These are phyloP conservation scores for Helenozyma baotianmanensis DNA, from an alignment of 805 yeast genomes.

Conservation along the genomic window DNA sequence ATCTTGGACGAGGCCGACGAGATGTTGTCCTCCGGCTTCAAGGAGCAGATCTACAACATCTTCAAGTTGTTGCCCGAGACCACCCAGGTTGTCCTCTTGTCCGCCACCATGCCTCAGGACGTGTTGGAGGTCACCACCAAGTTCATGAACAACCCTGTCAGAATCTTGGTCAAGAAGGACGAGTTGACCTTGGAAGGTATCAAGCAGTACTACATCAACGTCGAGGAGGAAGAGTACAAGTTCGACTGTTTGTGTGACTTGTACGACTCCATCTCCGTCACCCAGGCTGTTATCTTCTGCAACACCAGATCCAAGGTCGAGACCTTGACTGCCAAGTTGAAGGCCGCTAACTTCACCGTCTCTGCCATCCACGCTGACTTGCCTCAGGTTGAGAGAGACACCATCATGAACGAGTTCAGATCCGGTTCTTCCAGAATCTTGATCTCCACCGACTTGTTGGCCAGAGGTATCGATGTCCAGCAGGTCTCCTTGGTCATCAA, in stretches of 20 bases:
- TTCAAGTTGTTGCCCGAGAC: slow-evolving; percentile 82
- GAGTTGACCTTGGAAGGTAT: slow-evolving; percentile 95
- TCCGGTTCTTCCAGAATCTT: slow-evolving; percentile 89
- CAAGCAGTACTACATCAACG: slow-evolving; percentile 86
- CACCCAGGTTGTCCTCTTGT: slow-evolving; percentile 90
- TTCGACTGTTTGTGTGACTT: slow-evolving; percentile 91
- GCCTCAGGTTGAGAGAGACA: slow-evolving; percentile 90
- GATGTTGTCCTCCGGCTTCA: slow-evolving; percentile 88
- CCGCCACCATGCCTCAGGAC: slow-evolving; percentile 92
- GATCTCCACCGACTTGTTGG: slow-evolving; percentile 86
- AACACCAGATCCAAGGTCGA: slow-evolving; percentile 94
- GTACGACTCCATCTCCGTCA: slow-evolving; percentile 90
- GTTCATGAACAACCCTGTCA: slow-evolving; percentile 92
- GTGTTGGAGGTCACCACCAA: slow-evolving; percentile 87
- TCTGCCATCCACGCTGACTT: slow-evolving; percentile 95
- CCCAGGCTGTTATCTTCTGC: slow-evolving; percentile 97
- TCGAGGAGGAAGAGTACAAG: slow-evolving; percentile 91
- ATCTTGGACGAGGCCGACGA: slow-evolving; percentile 98
- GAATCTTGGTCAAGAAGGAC: slow-evolving; percentile 91
- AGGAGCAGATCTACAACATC: slow-evolving; percentile 92
- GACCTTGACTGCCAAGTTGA: slow-evolving; percentile 71
- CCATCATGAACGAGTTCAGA: slow-evolving; percentile 93
- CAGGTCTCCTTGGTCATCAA: slow-evolving; percentile 93
- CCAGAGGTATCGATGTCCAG: slow-evolving; percentile 82
- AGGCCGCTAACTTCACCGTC: slow-evolving; percentile 81